Evolutionary conservation across 768 basidiomycete genomes (phyloP).

Genomic region (Calvatia gigantea): DNA sequence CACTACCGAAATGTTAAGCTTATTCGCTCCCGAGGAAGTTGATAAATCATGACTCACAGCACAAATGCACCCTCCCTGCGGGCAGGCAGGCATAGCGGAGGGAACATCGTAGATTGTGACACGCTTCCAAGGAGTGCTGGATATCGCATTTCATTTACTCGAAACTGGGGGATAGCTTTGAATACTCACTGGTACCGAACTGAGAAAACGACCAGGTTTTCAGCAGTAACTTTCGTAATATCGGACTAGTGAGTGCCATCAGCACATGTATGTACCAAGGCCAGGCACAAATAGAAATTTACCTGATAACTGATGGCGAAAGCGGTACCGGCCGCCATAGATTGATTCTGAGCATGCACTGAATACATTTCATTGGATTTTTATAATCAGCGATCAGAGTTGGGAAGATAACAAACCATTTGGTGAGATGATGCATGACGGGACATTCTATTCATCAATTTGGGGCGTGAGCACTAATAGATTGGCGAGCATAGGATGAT

Average conservation of each 20-base stretch:
- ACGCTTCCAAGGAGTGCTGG: slow-evolving; percentile 52
- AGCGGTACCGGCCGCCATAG: slow-evolving; percentile 50
- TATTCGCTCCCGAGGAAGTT: neutral
- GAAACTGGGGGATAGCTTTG: too few relatives aligned
- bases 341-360: slow-evolving; percentile 53
- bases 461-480: slow-evolving; percentile 1
- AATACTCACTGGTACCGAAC: slow-evolving; percentile 41
- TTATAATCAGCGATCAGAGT: neutral
- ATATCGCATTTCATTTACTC: too few relatives aligned
- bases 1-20: slow-evolving; percentile 29
- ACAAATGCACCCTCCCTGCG: slow-evolving; percentile 47
- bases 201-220: slow-evolving; percentile 50
- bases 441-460: slow-evolving; percentile 26
- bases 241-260: slow-evolving; percentile 33
- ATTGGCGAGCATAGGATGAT: neutral
- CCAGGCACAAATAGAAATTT: slow-evolving; percentile 5
- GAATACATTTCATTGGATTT: neutral
- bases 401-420: slow-evolving; percentile 36
- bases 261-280: neutral
- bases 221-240: slow-evolving; percentile 39
- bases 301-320: slow-evolving; percentile 55
- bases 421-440: slow-evolving; percentile 41
- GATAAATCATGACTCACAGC: slow-evolving; percentile 34
- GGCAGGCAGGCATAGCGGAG: slow-evolving; percentile 45
- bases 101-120: slow-evolving; percentile 45